phyloP scores from a whole-genome alignment of 805 yeast species.

The Wickerhamomyces tratensis region DNA sequence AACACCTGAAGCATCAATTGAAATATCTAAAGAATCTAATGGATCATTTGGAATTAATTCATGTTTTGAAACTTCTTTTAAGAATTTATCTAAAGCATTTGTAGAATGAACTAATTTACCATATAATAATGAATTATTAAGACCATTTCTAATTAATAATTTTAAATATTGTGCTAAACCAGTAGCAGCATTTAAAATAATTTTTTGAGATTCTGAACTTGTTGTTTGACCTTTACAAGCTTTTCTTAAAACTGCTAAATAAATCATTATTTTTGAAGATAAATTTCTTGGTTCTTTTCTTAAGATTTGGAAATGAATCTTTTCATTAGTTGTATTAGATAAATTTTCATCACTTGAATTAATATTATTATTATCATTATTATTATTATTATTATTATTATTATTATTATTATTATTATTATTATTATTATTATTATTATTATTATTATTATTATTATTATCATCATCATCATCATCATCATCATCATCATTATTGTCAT shows the following conservation, averaged over 20 bases:
- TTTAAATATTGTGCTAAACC: conserved; percentile 91
- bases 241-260: conserved; percentile 74
- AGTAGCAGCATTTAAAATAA: conserved; percentile 69
- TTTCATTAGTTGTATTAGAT: background rate
- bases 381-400: background rate
- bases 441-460: background rate
- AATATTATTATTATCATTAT: conserved; percentile 1
- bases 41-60: conserved; percentile 29
- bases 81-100: conserved; percentile 51
- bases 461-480: background rate
- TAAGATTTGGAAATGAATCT: conserved; percentile 8
- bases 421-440: no score
- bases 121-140: conserved; percentile 63
- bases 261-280: conserved; percentile 84
- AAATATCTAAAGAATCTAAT: conserved; percentile 30
- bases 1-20: conserved; percentile 60
- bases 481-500: background rate
- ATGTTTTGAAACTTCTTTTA: conserved; percentile 42
- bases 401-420: background rate
- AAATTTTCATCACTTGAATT: conserved; percentile 1
- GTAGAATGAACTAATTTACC: conserved; percentile 51
- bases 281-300: conserved; percentile 58
- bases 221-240: conserved; percentile 25
- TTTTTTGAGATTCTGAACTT: conserved; percentile 42
- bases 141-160: conserved; percentile 70